Base-by-base conservation (phyloP, 306 rosid genomes). In the Ziziphus jujuba region DNA sequence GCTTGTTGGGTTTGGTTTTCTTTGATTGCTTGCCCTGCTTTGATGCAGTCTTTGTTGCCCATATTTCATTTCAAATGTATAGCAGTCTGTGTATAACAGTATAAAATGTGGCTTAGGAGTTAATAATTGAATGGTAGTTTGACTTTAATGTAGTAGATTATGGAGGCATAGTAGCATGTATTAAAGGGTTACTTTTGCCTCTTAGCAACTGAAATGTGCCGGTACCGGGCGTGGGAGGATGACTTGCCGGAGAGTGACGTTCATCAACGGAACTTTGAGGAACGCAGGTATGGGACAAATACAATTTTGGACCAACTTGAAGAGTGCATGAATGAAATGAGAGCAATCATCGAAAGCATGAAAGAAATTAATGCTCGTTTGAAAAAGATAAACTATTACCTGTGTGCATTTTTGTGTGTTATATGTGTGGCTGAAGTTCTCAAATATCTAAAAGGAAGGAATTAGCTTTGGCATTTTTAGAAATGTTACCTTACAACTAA, bases 301-400 rank as follows among this genome's bases (percentile, higher is more conserved):
- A 60, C 48, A 10, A 4, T 36, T 38, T 4, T 53, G 5, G 48
- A 8, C 25, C 61, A 53, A 34, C 11, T 66, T 38, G 51, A 66
- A 35, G 52, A 22, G 24, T 40, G 25, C 5, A 36, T 36, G 53
- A 36, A 54, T 52, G 51, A 36, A 31, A 55, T 55, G 14, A 35
- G 9, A 16, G 50, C 24, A 15, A 5, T 36, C 23, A 20, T 53
- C 21, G 71, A 55, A 12, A 53, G 24, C 71, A 66, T 54, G 40
- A 56, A 38, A 56, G 38, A 63, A 24, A 45, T 63, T 2, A 63
- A 45, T 63, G 62, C 52, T 50, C 33, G 23, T 45, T 14, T 17
- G 45, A 58, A 31, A 58, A 58, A 15, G 14, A 17, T 13, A 59
- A 59, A 35, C 48, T 25, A 6, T 7, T 24, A 23, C 40, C 16